Evolutionary conservation across 805 yeast species (phyloP), one percentile per base, ranked within the genome.

Genomic region (Metschnikowia vanudenii): DNA sequence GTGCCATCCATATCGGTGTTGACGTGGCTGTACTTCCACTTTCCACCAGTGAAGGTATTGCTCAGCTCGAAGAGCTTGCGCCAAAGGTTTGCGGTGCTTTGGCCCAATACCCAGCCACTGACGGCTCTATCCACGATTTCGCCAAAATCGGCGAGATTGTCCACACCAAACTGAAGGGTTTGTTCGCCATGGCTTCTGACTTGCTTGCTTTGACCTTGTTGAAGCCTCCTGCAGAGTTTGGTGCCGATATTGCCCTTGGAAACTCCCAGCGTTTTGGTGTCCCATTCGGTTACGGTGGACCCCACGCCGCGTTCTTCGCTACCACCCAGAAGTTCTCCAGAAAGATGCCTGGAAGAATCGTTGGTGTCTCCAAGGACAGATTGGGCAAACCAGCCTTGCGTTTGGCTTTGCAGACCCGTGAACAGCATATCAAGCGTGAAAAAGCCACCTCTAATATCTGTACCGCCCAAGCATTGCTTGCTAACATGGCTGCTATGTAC

Each of bases 271-370:
- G 99, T 66, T 89, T 94, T 58, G 99, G 99, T 60, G 97, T 92
- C 33, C 98, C 99, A 45, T 80, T 92, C 73, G 99, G 98, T 6
- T 94, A 82, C 63, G 99, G 99, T 61, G 99, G 99, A 17, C 99
- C 99, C 3, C 99, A 94, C 66, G 98, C 99, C 39, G 99, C 96
- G 0, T 94, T 88, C 70, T 91, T 94, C 58, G 88, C 98, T 8
- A 96, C 92, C 34, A 76, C 81, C n/a, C 80, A 82, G 49, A 77
- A 81, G 46, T 76, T 85, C 57, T 88, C 88, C 62, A 81, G 99
- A 63, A 94, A 91, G 68, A 89, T 94, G 65, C 99, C 99, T 2
- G 99, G 99, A 37, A 80, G 99, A 71, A 79, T 94, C 46, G 91
- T 94, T 45, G 99, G 99, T 62, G 82, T 88, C 34, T 83, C 96